Evolutionary conservation across 2,329 filamentous ascomycete genomes (phyloP), one percentile per base, ranked within the genome.

Genomic region (Cercospora berteroae): DNA sequence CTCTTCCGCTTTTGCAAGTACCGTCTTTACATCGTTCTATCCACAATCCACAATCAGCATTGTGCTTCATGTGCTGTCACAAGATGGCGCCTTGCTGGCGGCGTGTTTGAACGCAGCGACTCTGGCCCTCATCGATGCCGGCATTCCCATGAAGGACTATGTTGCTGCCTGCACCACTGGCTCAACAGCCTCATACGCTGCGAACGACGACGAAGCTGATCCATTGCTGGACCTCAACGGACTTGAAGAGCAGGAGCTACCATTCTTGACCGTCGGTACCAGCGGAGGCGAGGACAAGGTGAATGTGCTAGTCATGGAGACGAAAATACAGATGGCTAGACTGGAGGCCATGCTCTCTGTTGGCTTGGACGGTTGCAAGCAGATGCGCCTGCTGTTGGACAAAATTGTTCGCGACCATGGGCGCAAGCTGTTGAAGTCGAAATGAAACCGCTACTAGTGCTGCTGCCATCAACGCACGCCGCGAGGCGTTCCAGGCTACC

Each of bases 111-210:
- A 99, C 76, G 95, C 95, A 4, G 88, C 91, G 0, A 97, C 94
- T 0, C 87, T 99, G 12, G 95, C 95, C 0, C 87, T 98, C 23
- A 90, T 98, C 69, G 95, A 99, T 77, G 95, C 95, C 0, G 95
- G 95, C 62, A 90, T 99, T 20, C 95, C 95, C 25, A 97, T 98
- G 94, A 88, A 89, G 2, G 93, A 96, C 77, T 96, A 97, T 77
- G 87, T 98, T 2, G 89, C 89, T 23, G 93, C 94, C 5, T 96
- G 92, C 80, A 97, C 94, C 0, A 91, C 93, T 0, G 95, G 94
- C 4, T 91, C 90, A 13, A 92, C 90, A 0, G 89, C 89, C 0
- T 86, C 88, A 0, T 87, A 90, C 72, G 83, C 86, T 4, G 76
- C 75, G 68, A 83, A 85, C 67, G 87, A 87, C 65, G 89, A 91